These are phyloP conservation scores for Kodamaea sp. DNA, from an alignment of 1,139 yeast species.

Conservation along the genomic window DNA sequence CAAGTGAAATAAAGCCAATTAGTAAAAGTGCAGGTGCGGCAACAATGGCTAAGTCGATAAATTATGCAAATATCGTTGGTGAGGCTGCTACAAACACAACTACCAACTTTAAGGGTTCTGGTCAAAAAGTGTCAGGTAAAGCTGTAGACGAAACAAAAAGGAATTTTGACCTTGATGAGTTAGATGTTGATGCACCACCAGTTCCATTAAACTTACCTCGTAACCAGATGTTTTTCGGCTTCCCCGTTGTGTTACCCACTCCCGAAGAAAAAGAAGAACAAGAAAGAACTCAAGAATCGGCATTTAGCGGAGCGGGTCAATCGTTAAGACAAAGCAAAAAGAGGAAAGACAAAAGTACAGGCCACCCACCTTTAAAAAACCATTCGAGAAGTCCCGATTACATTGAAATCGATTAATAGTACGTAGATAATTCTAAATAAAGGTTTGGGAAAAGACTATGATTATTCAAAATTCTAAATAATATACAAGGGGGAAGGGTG, in stretches of 20 bases:
- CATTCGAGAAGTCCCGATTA: constrained; percentile 66
- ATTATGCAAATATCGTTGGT: constrained; percentile 59
- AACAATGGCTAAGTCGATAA: constrained; percentile 75
- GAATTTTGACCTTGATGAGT: constrained; percentile 30
- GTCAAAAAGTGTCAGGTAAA: constrained; percentile 72
- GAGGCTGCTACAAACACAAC: constrained; percentile 26
- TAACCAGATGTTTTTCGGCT: constrained; percentile 91
- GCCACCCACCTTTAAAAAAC: constrained; percentile 44
- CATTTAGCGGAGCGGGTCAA: constrained; percentile 63
- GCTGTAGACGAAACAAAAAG: constrained; percentile 23
- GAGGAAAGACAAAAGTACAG: constrained; percentile 56
- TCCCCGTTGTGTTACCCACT: constrained; percentile 74
- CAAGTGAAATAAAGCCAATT: constrained; percentile 28
- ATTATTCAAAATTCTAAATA: neutral
- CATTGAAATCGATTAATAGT: constrained; percentile 65
- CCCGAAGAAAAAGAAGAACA: constrained; percentile 41
- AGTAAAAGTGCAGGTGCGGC: constrained; percentile 53
- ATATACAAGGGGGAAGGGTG: constrained; percentile 1
- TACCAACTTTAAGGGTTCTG: constrained; percentile 52
- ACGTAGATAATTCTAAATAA: neutral
- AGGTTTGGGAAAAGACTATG: neutral
- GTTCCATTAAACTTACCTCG: constrained; percentile 72
- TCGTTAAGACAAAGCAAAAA: constrained; percentile 71
- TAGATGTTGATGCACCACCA: constrained; percentile 57
- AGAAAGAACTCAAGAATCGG: constrained; percentile 19